These are phyloP conservation scores for Orbilia quercus DNA, from an alignment of 2,329 filamentous ascomycete genomes.

Conservation along the genomic window DNA sequence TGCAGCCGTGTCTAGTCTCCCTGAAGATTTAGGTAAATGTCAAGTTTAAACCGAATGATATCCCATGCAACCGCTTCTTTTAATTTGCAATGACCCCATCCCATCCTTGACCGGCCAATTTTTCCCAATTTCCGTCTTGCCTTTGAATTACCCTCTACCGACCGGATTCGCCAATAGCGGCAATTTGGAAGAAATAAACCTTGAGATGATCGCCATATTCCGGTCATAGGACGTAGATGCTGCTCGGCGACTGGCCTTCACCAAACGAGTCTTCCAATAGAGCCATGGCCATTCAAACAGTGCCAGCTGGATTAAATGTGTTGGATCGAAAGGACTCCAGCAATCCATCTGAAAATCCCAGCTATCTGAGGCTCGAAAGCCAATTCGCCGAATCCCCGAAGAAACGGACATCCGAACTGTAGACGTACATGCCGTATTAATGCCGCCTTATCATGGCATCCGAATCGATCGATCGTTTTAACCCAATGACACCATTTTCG, in stretches of 20 bases:
- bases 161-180: slow-evolving; percentile 35
- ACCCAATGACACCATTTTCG: neutral
- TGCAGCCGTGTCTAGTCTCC: slow-evolving; percentile 1
- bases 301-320: neutral
- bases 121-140: slow-evolving; percentile 6
- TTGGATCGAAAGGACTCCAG: neutral
- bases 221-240: slow-evolving; percentile 34
- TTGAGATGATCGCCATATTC: slow-evolving; percentile 25
- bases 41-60: slow-evolving; percentile 7
- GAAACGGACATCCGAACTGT: neutral
- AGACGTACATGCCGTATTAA: neutral
- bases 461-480: slow-evolving; percentile 28
- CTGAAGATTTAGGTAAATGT: neutral
- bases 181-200: slow-evolving; percentile 12
- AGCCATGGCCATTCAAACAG: neutral
- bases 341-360: no score
- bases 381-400: neutral
- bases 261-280: neutral
- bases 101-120: neutral
- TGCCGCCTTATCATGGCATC: slow-evolving; percentile 11
- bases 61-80: neutral
- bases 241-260: slow-evolving; percentile 24
- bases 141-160: slow-evolving; percentile 5
- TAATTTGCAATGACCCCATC: neutral
- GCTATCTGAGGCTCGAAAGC: no score